These are phyloP conservation scores for Mrakia frigida DNA, from an alignment of 768 basidiomycete genomes.

Conservation along the genomic window DNA sequence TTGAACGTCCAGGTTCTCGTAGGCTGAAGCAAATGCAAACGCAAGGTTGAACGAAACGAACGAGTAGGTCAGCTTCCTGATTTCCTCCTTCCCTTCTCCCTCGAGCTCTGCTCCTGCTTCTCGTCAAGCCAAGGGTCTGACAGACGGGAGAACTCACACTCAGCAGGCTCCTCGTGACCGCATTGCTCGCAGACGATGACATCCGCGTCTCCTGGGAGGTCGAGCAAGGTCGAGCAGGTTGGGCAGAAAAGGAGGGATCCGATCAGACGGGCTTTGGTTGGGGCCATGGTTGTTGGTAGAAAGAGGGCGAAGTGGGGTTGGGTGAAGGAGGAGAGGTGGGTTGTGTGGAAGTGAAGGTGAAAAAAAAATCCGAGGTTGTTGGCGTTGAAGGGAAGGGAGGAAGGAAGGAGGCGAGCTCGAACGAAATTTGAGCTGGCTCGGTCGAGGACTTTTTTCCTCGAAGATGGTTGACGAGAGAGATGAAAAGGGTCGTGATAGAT, in stretches of 20 bases:
- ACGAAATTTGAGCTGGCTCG: neutral
- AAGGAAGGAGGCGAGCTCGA: neutral
- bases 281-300: slow-evolving; percentile 14
- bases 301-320: neutral
- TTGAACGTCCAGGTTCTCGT: slow-evolving; percentile 82
- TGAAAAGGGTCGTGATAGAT: neutral
- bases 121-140: too few species aligned
- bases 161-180: slow-evolving; percentile 75
- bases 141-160: slow-evolving; percentile 57
- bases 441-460: neutral
- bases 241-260: slow-evolving; percentile 95
- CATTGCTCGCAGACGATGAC: slow-evolving; percentile 85
- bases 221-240: slow-evolving; percentile 81
- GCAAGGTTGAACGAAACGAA: neutral
- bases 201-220: slow-evolving; percentile 65
- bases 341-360: neutral
- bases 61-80: neutral
- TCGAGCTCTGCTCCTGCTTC: too few species aligned
- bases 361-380: neutral
- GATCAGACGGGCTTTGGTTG: slow-evolving; percentile 45
- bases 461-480: too few species aligned
- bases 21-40: slow-evolving; percentile 55
- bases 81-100: neutral
- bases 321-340: neutral
- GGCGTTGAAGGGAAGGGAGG: slow-evolving; percentile 5